Evolutionary conservation across 2,329 filamentous ascomycete genomes (phyloP), one percentile per base, ranked within the genome.

Genomic region (Fusarium sp.): DNA sequence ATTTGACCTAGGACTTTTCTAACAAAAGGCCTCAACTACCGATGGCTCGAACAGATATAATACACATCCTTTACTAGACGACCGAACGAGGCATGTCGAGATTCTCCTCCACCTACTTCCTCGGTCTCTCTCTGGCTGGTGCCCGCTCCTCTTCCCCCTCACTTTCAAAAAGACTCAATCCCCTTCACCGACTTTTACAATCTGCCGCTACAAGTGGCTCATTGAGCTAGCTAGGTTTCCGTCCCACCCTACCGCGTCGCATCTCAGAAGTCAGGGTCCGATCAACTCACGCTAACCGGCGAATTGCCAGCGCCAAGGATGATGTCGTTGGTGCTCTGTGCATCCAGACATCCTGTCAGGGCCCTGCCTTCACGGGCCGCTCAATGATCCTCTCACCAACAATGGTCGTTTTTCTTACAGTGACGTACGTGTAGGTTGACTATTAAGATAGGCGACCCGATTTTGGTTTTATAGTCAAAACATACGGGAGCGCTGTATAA

Each of bases 181-280:
- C 58, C 58, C 69, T 70, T 73, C 72, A 73, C 72, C 72, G 72
- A 73, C 72, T 73, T 73, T 73, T 72, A 57, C 61, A 45, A 48
- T 48, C 61, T 51, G 45, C 64, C 62, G 48, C 62, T 62, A 45
- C 52, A 53, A 61, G 70, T 72, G 70, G 69, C 61, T 61, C 62
- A 53, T 57, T 45, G 53, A 60, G 52, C 55, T 70, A 66, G 59
- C 61, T 48, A 48, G 52, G 39, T 61, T 61, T 56, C 52, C 42
- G 66, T 69, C 64, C 69, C 69, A 64, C 69, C 58, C 39, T 52
- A 6, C 60, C 62, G 44, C 60, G 44, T 67, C 53, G 47, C 42
- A 58, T 52, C 56, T 66, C 61, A 65, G 59, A 61, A 62, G 62
- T 71, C 67, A 71, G 67, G 69, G 69, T 71, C 66, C 50, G 60